Evolutionary conservation across 345 rosid genomes (phyloP), one percentile per base, ranked within the genome.

Genomic region (Ailanthus altissimus): DNA sequence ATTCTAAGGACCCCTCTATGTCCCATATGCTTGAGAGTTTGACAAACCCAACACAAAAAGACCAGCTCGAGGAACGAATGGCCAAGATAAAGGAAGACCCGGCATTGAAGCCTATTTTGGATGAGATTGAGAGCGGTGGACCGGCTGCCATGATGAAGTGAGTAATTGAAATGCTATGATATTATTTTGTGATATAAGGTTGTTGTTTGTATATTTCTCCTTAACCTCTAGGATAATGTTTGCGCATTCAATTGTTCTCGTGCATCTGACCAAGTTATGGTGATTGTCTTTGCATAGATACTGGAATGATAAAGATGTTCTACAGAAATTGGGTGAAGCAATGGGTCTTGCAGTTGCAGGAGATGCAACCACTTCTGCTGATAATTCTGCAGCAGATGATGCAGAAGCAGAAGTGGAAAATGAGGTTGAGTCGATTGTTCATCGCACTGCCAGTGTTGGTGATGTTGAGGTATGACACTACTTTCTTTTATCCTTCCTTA

Each of bases 71-170:
- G 88, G 98, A 96, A 78, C 87, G 93, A 61, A 91, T 96, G 98
- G 89, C 93, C 1, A 83, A 89, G 62, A 77, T 96, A 73, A 94
- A 88, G 82, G 97, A 92, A 28, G 99, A 96, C 81, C 98, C 98
- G 1, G 84, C 92, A 54, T 82, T 96, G 86, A 96, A 96, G 81
- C 92, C 89, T 79, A 89, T 96, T 74, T 80, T 96, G 40, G 98
- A 93, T 20, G 98, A 96, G 87, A 92, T 96, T 38, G 98, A 96
- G 86, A 81, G 80, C 43, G 97, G 97, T 77, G 97, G 97, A 75
- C 97, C 97, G 15, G 88, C 94, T 85, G 94, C 97, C 70, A 92
- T 94, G 97, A 91, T 94, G 98, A 96, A 91, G 99, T 96, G 75
- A 16, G 88, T 76, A 46, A 76, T 80, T 13, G 47, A 56, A 65